These are phyloP conservation scores for Curvularia eragrostidis DNA, from an alignment of 2,329 filamentous ascomycete species.

Conservation along the genomic window DNA sequence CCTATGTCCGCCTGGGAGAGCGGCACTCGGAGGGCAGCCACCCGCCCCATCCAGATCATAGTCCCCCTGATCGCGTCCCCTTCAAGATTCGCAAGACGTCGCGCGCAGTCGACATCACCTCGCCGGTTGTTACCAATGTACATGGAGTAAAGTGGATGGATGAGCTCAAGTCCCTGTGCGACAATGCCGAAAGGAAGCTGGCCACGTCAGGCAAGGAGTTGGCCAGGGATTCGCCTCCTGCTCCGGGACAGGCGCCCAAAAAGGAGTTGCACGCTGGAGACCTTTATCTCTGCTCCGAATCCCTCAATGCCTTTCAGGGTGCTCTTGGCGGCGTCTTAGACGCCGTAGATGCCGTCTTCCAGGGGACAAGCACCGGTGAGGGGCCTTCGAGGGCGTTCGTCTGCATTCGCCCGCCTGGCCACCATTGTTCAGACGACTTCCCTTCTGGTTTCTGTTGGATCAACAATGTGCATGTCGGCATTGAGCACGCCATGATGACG, in stretches of 20 bases:
- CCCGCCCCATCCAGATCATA: constrained; percentile 69
- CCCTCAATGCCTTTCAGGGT: constrained; percentile 84
- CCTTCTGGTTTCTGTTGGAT: constrained; percentile 98
- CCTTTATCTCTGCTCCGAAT: constrained; percentile 87
- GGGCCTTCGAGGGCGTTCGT: constrained; percentile 84
- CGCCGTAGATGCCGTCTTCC: constrained; percentile 85
- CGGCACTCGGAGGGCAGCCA: constrained; percentile 74
- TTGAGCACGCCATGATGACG: constrained; percentile 83
- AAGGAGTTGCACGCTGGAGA: constrained; percentile 83
- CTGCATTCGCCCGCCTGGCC: constrained; percentile 88
- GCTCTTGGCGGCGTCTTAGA: constrained; percentile 93
- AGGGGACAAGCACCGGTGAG: constrained; percentile 51
- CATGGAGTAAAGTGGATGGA: constrained; percentile 95
- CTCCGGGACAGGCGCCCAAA: constrained; percentile 60
- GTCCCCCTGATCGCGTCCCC: constrained; percentile 68
- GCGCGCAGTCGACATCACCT: constrained; percentile 72
- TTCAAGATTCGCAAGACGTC: constrained; percentile 86
- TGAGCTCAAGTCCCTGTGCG: constrained; percentile 84
- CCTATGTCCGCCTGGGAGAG: constrained; percentile 88
- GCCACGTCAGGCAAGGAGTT: constrained; percentile 80
- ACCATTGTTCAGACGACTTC: constrained; percentile 88
- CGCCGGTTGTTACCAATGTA: constrained; percentile 83
- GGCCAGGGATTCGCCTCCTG: constrained; percentile 56
- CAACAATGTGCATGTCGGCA: constrained; percentile 97
- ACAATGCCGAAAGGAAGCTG: constrained; percentile 77